Evolutionary conservation across 1,139 yeast species (phyloP), one percentile per base, ranked within the genome.

Genomic region (Nadsonia starkeyi-henricii): DNA sequence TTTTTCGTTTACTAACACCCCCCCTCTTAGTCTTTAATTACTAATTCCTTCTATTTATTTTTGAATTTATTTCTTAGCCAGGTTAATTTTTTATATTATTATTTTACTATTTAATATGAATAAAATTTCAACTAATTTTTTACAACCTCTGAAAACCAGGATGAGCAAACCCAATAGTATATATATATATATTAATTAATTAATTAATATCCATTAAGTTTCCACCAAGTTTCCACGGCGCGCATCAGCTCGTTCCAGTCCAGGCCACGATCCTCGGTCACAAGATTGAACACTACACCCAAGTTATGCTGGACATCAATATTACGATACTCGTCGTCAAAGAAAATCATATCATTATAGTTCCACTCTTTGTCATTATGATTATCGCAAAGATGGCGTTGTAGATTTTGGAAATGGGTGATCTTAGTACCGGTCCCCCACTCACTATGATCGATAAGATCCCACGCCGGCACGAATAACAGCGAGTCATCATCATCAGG

Each of bases 381-480:
- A 4, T 13, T n/a, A 33, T 12, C 17, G 39, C 4, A 15, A 4
- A 33, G 17, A 33, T 33, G 17, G 17, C 17, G 39, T 13, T 77
- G 73, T 26, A 75, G 54, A 46, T 68, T 68, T 30, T 62, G 59
- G 47, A 83, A 77, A 60, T 83, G 93, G 41, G 65, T 68, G 17
- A 69, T 69, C 58, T 83, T 83, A n/a, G 80, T 66, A 2, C 81
- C 80, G 43, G 73, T 72, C 0, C 88, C 86, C 83, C 84, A 81
- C 54, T 78, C 84, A 47, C 75, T 62, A 49, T 71, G 70, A 50
- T 72, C 73, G 52, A 83, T 77, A 51, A 64, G 73, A 15, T 67
- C 58, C 20, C 68, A 64, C 41, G 78, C 70, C 0, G 82, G 77
- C 48, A 62, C 62, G 13, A 65, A 74, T 39, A n/a, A n/a, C n/a